phyloP scores from a whole-genome alignment of 495 filamentous ascomycete genomes.

The Penicillium arizonense region DNA sequence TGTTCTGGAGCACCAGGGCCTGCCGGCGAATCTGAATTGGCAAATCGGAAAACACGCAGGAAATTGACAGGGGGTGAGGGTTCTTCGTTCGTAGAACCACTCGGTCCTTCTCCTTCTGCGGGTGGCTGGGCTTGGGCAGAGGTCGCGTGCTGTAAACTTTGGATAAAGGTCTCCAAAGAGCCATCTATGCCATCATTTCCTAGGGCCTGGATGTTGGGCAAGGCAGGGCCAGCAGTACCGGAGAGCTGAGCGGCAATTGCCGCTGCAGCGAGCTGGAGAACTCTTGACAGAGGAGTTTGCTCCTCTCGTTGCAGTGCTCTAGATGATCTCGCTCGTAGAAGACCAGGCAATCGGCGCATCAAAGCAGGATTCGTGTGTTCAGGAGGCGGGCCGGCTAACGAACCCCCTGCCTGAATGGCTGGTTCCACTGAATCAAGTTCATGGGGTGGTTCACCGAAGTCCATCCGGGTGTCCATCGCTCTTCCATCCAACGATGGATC shows the following conservation, averaged over 20 bases:
- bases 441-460: slow-evolving; percentile 37
- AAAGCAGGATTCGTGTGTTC: slow-evolving; percentile 23
- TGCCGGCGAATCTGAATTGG: slow-evolving; percentile 42
- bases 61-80: slow-evolving; percentile 55
- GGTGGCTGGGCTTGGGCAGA: slow-evolving; percentile 42
- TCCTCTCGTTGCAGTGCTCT: slow-evolving; percentile 53
- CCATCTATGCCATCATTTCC: slow-evolving; percentile 57
- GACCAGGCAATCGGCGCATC: slow-evolving; percentile 40
- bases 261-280: slow-evolving; percentile 58
- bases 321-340: slow-evolving; percentile 48
- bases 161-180: slow-evolving; percentile 55
- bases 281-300: slow-evolving; percentile 55
- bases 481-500: slow-evolving; percentile 12
- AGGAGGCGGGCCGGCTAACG: slow-evolving; percentile 24
- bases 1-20: slow-evolving; percentile 18
- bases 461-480: slow-evolving; percentile 43
- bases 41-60: slow-evolving; percentile 60
- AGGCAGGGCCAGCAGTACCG: slow-evolving; percentile 49
- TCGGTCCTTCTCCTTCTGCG: slow-evolving; percentile 29
- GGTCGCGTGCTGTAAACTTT: slow-evolving; percentile 54
- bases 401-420: slow-evolving; percentile 20
- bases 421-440: slow-evolving; percentile 46
- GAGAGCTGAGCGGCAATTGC: slow-evolving; percentile 61
- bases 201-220: slow-evolving; percentile 58
- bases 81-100: slow-evolving; percentile 24